phyloP scores from a whole-genome alignment of 139 green algal species.

The Chlamydomonas eustigma region DNA sequence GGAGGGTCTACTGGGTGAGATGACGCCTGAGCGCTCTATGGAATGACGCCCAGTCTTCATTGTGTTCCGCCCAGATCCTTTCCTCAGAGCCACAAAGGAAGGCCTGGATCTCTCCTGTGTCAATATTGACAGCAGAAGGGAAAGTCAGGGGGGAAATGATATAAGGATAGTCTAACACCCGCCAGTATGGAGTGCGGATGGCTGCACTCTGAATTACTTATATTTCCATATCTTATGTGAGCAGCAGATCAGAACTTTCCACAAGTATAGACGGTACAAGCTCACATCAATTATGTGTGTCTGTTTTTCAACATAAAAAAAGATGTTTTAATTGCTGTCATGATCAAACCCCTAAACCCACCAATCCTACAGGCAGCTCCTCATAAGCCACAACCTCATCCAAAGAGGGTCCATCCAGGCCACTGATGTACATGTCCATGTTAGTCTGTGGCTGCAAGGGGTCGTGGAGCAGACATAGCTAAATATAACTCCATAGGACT shows the following conservation, averaged over 20 bases:
- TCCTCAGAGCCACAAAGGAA: constrained; percentile 7
- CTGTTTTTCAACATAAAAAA: no score
- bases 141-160: neutral
- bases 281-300: no score
- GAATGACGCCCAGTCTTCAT: neutral
- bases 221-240: no score
- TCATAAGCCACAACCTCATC: constrained; percentile 31
- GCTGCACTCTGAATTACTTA: no score
- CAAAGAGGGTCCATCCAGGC: constrained; percentile 36
- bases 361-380: constrained; percentile 33
- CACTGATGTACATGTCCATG: constrained; percentile 29
- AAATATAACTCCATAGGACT: no score
- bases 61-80: neutral
- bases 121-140: neutral
- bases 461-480: no score
- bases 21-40: neutral
- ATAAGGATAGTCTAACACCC: no score
- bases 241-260: no score
- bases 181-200: no score
- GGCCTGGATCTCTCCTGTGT: constrained; percentile 5
- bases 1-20: neutral
- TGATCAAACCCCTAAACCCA: no score
- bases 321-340: no score
- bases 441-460: constrained; percentile 8
- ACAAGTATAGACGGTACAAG: no score